phyloP scores from a whole-genome alignment of 257 asterid species.

The Solanum virginianum region DNA sequence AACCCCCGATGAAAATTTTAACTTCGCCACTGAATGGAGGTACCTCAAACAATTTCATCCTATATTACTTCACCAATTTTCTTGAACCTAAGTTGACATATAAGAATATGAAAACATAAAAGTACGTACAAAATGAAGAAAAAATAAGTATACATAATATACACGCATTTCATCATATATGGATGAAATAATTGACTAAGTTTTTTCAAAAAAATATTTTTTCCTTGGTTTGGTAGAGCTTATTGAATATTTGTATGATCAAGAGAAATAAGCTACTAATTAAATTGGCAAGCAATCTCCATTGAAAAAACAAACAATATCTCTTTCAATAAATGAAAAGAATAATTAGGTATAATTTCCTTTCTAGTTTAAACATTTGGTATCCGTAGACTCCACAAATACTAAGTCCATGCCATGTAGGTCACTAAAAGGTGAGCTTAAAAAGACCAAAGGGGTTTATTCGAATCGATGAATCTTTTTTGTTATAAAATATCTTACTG shows the following conservation, averaged over 20 bases:
- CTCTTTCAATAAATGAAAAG: neutral
- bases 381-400: neutral
- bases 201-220: neutral
- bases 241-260: neutral
- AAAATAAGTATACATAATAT: neutral
- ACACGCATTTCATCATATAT: neutral
- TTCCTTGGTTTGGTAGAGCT: neutral
- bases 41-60: neutral
- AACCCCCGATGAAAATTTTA: too few relatives aligned
- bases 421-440: neutral
- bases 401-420: neutral
- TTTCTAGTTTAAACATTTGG: neutral
- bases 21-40: too few relatives aligned
- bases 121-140: neutral
- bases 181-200: neutral
- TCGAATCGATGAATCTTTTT: neutral
- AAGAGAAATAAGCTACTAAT: neutral
- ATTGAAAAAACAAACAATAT: neutral
- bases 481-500: too few relatives aligned
- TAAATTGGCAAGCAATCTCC: neutral
- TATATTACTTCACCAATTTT: neutral
- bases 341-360: neutral
- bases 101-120: neutral
- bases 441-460: neutral
- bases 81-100: neutral